A percentile compares a stretch with the other conserved stretches of the same genome.
phyloP scores from a whole-genome alignment of 768 basidiomycete genomes.

The Russula sp. region DNA sequence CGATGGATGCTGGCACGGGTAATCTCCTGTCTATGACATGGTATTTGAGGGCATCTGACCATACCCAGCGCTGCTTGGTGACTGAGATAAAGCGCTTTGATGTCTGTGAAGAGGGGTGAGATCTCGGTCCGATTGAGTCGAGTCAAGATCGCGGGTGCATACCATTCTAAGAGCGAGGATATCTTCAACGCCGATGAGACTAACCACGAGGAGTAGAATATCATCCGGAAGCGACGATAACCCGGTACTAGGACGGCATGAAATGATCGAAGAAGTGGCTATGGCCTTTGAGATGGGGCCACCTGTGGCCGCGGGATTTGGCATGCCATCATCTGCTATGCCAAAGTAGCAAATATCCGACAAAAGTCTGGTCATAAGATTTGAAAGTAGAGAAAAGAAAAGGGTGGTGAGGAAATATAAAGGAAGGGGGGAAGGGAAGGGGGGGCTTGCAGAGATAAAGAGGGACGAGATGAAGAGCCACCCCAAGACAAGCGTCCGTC shows the following conservation, averaged over 20 bases:
- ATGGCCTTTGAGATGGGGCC: not conserved
- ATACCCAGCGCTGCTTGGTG: slow-evolving; percentile 41
- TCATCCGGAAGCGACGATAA: slow-evolving; percentile 38
- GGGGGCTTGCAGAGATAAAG: not conserved
- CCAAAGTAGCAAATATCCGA: slow-evolving; percentile 17
- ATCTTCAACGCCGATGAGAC: slow-evolving; percentile 36
- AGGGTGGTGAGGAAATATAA: not conserved
- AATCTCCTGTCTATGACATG: slow-evolving; percentile 38
- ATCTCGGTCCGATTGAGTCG: slow-evolving; percentile 18
- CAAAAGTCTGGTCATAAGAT: slow-evolving; percentile 12
- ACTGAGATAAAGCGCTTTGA: slow-evolving; percentile 35
- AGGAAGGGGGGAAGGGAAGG: not conserved
- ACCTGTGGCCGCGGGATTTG: not conserved
- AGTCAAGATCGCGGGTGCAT: slow-evolving; percentile 26
- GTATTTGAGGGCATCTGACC: slow-evolving; percentile 38
- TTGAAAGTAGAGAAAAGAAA: not conserved
- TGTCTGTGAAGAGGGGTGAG: slow-evolving; percentile 32
- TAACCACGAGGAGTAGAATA: slow-evolving; percentile 37
- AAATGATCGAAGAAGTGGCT: slow-evolving; percentile 16
- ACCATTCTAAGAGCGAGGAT: slow-evolving; percentile 38
- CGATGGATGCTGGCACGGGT: slow-evolving; percentile 36
- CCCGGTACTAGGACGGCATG: slow-evolving; percentile 15
- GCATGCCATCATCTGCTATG: slow-evolving; percentile 3
- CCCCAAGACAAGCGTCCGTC: slow-evolving; percentile 10
- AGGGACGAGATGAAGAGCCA: not conserved